Conservation (phyloP, 768 basidiomycete species). For the Mycena vulgaris region DNA sequence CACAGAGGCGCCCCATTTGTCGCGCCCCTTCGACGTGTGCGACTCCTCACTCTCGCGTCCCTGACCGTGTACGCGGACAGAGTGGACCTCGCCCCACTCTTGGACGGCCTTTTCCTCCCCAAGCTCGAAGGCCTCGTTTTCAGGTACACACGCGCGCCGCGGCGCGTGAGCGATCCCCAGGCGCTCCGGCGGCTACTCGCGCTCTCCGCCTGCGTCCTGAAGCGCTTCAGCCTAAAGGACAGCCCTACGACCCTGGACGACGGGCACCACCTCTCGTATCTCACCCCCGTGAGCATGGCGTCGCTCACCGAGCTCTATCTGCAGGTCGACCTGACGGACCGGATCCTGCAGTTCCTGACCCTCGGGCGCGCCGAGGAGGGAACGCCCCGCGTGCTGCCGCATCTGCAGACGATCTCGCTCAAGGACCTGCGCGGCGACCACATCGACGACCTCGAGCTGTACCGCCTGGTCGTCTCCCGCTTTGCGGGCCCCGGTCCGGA, state of each 20-base stretch:
- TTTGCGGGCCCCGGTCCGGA: conserved; percentile 11
- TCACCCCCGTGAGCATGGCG: conserved; percentile 24
- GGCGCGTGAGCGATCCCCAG: conserved; percentile 18
- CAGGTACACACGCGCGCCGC: conserved; percentile 16
- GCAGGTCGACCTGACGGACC: conserved; percentile 30
- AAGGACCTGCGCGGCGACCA: conserved; percentile 22
- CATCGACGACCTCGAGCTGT: conserved; percentile 33
- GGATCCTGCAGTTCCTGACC: conserved; percentile 28
- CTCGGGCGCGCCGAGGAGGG: conserved; percentile 20
- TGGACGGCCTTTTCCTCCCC: conserved; percentile 25
- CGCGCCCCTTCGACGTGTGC: conserved; percentile 10
- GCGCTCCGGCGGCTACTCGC: conserved; percentile 21
- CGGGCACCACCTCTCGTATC: conserved; percentile 12
- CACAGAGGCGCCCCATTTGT: conserved; percentile 13
- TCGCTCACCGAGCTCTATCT: conserved; percentile 30
- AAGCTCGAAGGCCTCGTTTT: conserved; percentile 31
- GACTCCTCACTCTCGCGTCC: conserved; percentile 23
- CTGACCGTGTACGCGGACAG: conserved; percentile 24
- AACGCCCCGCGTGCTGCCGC: conserved; percentile 21
- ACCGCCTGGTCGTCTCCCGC: conserved; percentile 37
- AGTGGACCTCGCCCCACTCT: conserved; percentile 19
- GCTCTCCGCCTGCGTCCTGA: conserved; percentile 22
- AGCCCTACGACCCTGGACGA: conserved; percentile 3
- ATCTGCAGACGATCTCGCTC: conserved; percentile 26
- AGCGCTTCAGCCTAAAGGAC: conserved; percentile 30